phyloP scores from a whole-genome alignment of 2,329 filamentous ascomycete genomes.

The Didymella arachidicola region DNA sequence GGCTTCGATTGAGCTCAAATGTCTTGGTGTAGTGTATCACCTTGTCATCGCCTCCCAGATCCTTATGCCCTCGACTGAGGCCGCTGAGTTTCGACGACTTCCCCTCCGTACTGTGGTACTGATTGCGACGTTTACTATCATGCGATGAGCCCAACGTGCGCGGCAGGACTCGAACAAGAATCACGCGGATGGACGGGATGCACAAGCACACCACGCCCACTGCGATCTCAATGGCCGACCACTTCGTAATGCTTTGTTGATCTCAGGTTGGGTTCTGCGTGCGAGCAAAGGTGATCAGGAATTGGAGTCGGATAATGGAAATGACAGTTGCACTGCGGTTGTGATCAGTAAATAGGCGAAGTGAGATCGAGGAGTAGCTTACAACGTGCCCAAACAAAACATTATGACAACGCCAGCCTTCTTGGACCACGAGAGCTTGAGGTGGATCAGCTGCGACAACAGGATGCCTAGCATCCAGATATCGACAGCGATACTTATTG shows the following conservation, averaged over 20 bases:
- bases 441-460: neutral
- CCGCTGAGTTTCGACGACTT: neutral
- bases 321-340: neutral
- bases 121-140: neutral
- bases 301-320: neutral
- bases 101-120: neutral
- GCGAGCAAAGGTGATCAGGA: neutral
- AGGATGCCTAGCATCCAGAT: conserved; percentile 34
- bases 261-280: conserved; percentile 1
- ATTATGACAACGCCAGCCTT: neutral
- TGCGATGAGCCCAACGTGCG: neutral
- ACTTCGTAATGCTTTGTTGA: neutral
- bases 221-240: conserved; percentile 12
- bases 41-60: neutral
- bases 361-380: neutral
- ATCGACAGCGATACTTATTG: conserved; percentile 36
- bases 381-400: conserved; percentile 6
- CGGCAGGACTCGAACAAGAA: neutral
- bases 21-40: neutral
- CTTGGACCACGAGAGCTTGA: conserved; percentile 1
- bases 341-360: neutral
- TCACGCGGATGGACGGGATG: conserved; percentile 50
- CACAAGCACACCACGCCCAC: conserved; percentile 52
- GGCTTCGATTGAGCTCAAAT: neutral
- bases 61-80: neutral